Conservation (phyloP, 108 stramenopile genomes). For the Phaeodactylum tricornutum region DNA sequence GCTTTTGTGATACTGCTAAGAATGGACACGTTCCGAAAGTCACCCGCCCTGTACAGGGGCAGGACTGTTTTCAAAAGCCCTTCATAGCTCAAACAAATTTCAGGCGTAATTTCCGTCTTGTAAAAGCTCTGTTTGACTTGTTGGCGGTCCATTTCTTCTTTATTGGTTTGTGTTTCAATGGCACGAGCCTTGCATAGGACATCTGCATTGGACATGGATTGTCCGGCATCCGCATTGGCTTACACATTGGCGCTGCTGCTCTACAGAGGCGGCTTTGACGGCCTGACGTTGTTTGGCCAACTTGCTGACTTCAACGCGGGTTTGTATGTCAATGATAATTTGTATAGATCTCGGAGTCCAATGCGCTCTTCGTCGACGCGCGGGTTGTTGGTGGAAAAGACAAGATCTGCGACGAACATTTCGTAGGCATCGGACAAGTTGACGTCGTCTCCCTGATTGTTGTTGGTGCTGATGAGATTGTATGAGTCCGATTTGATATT, state of each 20-base stretch:
- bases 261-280: slow-evolving; percentile 50
- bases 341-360: slow-evolving; percentile 55
- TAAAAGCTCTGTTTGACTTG: slow-evolving; percentile 47
- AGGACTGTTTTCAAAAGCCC: slow-evolving; percentile 58
- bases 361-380: slow-evolving; percentile 77
- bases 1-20: no score
- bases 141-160: background rate
- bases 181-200: slow-evolving; percentile 59
- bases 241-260: slow-evolving; percentile 46
- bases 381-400: slow-evolving; percentile 81
- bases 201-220: slow-evolving; percentile 52
- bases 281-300: slow-evolving; percentile 55
- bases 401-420: slow-evolving; percentile 78
- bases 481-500: slow-evolving; percentile 71
- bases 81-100: slow-evolving; percentile 77
- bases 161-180: slow-evolving; percentile 27
- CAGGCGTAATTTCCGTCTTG: slow-evolving; percentile 66
- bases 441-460: slow-evolving; percentile 19
- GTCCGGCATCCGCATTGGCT: slow-evolving; percentile 52
- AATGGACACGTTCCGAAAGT: no score
- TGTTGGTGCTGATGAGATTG: slow-evolving; percentile 36
- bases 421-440: slow-evolving; percentile 70
- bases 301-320: slow-evolving; percentile 43
- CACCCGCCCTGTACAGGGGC: slow-evolving; percentile 77
- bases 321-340: slow-evolving; percentile 70